Conservation (phyloP, 768 basidiomycete species). For the Rhodotorula graminis region DNA sequence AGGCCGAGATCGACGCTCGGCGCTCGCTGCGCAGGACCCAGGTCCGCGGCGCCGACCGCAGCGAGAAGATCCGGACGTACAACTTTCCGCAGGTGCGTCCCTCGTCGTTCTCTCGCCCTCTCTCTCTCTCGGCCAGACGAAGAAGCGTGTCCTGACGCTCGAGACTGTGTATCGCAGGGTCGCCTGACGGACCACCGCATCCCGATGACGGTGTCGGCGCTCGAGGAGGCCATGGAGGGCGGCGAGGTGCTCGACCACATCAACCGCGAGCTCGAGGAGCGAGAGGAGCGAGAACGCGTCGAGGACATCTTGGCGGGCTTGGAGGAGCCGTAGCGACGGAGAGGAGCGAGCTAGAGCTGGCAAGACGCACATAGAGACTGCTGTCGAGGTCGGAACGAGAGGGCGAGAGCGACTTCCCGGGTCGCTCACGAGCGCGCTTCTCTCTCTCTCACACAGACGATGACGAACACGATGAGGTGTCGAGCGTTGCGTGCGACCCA, state of each 20-base stretch:
- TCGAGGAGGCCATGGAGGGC: conserved; percentile 52
- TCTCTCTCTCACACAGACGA: too few species aligned
- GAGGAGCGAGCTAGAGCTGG: not conserved
- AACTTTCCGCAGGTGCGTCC: conserved; percentile 73
- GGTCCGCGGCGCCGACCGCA: conserved; percentile 74
- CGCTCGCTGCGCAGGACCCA: conserved; percentile 67
- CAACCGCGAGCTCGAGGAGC: conserved; percentile 21
- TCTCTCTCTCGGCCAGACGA: not conserved
- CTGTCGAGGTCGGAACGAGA: too few species aligned
- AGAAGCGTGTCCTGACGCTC: not conserved
- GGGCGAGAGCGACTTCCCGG: too few species aligned
- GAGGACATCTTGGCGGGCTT: conserved; percentile 12
- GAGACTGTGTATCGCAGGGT: conserved; percentile 55
- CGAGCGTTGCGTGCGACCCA: too few species aligned
- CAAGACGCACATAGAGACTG: too few species aligned
- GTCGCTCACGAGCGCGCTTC: too few species aligned
- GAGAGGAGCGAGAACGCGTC: conserved; percentile 27
- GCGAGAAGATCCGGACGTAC: conserved; percentile 93
- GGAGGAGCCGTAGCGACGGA: not conserved
- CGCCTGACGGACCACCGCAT: conserved; percentile 90
- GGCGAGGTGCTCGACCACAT: conserved; percentile 47
- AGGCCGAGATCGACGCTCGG: conserved; percentile 63
- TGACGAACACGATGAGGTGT: too few species aligned
- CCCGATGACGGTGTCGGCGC: conserved; percentile 59
- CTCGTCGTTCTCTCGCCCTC: not conserved